Conservation (phyloP, 1,284 basidiomycete genomes). For the Heterobasidion parviporum region DNA sequence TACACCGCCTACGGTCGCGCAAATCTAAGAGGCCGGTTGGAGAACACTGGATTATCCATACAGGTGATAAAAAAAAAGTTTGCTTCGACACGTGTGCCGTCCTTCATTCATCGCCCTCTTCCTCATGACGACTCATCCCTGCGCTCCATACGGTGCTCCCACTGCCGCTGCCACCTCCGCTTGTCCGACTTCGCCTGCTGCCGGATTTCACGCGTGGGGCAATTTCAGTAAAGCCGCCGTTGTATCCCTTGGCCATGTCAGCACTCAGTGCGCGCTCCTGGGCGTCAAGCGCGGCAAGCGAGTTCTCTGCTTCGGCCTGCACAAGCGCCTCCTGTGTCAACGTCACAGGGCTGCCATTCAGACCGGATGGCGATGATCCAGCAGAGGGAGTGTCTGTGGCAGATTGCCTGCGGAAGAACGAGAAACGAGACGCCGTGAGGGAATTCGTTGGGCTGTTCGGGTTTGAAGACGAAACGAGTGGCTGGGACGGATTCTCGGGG, state of each 20-base stretch:
- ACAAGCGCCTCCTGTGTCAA: conserved; percentile 70
- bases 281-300: conserved; percentile 65
- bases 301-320: conserved; percentile 67
- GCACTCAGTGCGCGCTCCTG: conserved; percentile 64
- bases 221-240: conserved; percentile 74
- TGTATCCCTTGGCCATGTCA: conserved; percentile 66
- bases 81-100: background rate
- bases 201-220: conserved; percentile 35
- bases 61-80: background rate
- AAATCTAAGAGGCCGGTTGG: background rate
- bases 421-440: conserved; percentile 41
- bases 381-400: conserved; percentile 22
- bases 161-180: conserved; percentile 51
- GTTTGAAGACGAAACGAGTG: conserved; percentile 23
- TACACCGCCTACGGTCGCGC: no score
- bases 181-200: conserved; percentile 45
- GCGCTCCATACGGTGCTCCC: conserved; percentile 80
- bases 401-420: conserved; percentile 51
- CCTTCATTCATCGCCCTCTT: conserved; percentile 20
- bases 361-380: conserved; percentile 40
- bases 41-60: background rate
- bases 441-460: conserved; percentile 19
- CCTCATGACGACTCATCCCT: conserved; percentile 58
- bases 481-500: conserved; percentile 21
- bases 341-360: conserved; percentile 24